phyloP scores from a whole-genome alignment of 192 early-diverging fungal genomes.

The Umbelopsis ramanniana region DNA sequence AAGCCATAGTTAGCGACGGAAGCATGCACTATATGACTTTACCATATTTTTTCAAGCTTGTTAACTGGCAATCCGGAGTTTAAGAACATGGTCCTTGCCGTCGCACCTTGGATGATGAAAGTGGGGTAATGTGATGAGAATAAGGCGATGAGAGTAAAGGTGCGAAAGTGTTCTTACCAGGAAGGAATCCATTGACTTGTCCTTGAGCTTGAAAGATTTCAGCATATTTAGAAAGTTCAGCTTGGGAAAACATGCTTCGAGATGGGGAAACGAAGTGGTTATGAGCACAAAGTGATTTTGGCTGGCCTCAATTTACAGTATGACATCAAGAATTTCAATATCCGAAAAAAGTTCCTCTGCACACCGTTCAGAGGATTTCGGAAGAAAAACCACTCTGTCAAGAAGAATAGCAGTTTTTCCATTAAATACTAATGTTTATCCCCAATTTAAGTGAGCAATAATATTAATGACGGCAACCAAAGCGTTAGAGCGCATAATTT shows the following conservation, averaged over 20 bases:
- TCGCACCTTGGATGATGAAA: slow-evolving; percentile 32
- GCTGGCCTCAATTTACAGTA: neutral
- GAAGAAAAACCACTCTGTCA: neutral
- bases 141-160: neutral
- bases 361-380: too few relatives aligned
- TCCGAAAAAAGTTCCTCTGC: neutral
- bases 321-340: slow-evolving; percentile 9
- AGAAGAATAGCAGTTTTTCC: neutral
- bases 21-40: neutral
- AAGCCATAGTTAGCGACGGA: too few relatives aligned
- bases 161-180: slow-evolving; percentile 37
- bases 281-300: too few relatives aligned
- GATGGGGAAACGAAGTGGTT: slow-evolving; percentile 10
- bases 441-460: too few relatives aligned
- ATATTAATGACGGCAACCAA: too few relatives aligned
- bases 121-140: neutral
- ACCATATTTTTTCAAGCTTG: slow-evolving; percentile 51
- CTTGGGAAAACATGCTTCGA: slow-evolving; percentile 36
- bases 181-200: slow-evolving; percentile 55
- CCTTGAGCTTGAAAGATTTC: slow-evolving; percentile 58
- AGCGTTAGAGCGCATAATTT: neutral
- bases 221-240: slow-evolving; percentile 55
- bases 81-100: slow-evolving; percentile 43
- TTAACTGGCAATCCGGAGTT: slow-evolving; percentile 43
- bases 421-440: too few relatives aligned